Conservation (phyloP, 257 asterid genomes). For the Osmanthus fragrans region DNA sequence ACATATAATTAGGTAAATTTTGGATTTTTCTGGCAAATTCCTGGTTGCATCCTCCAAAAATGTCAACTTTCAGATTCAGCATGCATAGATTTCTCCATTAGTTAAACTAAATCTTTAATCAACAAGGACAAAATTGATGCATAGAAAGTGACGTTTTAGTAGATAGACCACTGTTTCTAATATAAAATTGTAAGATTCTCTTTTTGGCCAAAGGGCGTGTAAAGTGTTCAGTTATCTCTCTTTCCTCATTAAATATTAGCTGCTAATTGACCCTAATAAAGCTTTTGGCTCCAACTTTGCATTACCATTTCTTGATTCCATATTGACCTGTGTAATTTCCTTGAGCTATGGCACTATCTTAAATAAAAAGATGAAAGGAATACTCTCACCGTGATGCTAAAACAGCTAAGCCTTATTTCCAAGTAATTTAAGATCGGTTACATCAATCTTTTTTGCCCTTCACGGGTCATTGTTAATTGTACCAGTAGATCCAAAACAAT, state of each 20-base stretch:
- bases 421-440: background rate
- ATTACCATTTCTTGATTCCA: slow-evolving; percentile 4
- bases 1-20: slow-evolving; percentile 1
- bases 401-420: background rate
- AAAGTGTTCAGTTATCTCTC: slow-evolving; percentile 14
- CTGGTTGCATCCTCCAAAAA: background rate
- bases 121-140: slow-evolving; percentile 26
- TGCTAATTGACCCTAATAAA: slow-evolving; percentile 32
- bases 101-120: slow-evolving; percentile 21
- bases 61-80: slow-evolving; percentile 15
- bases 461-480: background rate
- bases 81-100: slow-evolving; percentile 13
- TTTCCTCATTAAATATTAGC: slow-evolving; percentile 15
- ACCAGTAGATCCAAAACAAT: background rate
- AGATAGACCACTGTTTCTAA: slow-evolving; percentile 23
- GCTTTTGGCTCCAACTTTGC: slow-evolving; percentile 19
- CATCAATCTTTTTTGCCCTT: background rate
- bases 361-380: background rate
- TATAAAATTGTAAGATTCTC: slow-evolving; percentile 46
- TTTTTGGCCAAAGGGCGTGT: slow-evolving; percentile 14
- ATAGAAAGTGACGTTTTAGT: slow-evolving; percentile 11
- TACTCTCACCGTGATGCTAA: background rate
- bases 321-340: background rate
- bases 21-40: background rate
- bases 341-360: background rate